phyloP scores from a whole-genome alignment of 1,284 basidiomycete species.

The Tylopilus sp. region DNA sequence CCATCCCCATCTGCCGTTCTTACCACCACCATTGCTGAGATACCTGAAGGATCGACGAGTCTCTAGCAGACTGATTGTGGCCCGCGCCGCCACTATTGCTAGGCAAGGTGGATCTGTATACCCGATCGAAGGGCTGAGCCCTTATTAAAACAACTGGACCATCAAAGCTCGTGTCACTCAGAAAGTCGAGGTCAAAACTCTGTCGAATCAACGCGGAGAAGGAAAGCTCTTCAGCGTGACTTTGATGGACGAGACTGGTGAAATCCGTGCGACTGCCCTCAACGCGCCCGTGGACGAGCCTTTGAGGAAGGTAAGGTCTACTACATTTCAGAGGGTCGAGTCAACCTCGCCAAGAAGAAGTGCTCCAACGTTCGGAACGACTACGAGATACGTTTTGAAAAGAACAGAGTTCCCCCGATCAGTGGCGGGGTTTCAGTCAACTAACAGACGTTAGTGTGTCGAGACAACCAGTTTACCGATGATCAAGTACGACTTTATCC shows the following conservation, averaged over 20 bases:
- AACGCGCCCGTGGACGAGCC: constrained; percentile 84
- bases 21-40: constrained; percentile 1
- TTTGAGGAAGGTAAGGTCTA: constrained; percentile 94
- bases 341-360: constrained; percentile 97
- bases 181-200: constrained; percentile 87
- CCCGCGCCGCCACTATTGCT: constrained; percentile 30
- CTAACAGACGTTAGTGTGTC: constrained; percentile 54
- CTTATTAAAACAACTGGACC: constrained; percentile 98
- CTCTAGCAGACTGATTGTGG: constrained; percentile 15
- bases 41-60: constrained; percentile 9
- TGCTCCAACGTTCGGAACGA: constrained; percentile 91
- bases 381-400: constrained; percentile 91
- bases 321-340: constrained; percentile 84
- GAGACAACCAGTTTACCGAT: constrained; percentile 74
- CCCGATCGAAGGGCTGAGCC: constrained; percentile 93
- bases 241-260: constrained; percentile 93
- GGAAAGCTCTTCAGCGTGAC: constrained; percentile 95
- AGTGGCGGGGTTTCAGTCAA: constrained; percentile 1
- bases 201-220: constrained; percentile 89
- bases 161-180: constrained; percentile 94
- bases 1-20: constrained; percentile 22
- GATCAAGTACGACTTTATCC: constrained; percentile 82
- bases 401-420: constrained; percentile 46
- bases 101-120: constrained; percentile 48
- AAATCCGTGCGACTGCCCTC: constrained; percentile 91